Evolutionary conservation across 2,329 filamentous ascomycete genomes (phyloP), one percentile per base, ranked within the genome.

Genomic region (Penicillium sp.): DNA sequence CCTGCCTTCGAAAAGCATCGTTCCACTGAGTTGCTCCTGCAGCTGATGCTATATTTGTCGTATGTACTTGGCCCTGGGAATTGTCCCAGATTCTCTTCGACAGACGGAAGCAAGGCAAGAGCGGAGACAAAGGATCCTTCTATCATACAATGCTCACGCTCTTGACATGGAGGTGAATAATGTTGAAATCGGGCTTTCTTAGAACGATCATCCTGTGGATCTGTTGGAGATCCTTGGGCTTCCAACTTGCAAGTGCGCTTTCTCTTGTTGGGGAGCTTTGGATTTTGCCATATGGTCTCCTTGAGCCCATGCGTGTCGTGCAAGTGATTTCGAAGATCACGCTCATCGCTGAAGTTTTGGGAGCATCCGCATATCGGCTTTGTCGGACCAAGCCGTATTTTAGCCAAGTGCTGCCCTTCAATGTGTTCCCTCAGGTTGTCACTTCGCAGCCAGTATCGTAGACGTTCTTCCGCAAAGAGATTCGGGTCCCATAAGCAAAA

Each of bases 401-500:
- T 29, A 42, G 20, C 38, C 2, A 55, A 14, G 22, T 55, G 22
- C 31, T 50, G n/a, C 26, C 40, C 46, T 50, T 55, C 24, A 43
- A 50, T 50, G 6, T 50, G 22, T 37, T 55, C 38, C 46, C 46
- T 55, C 3, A 55, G 39, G 20, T 49, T 48, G 22, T 39, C 38
- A 35, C 35, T 55, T 40, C 20, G 37, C 31, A 55, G 39, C 53
- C 6, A 55, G n/a, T 45, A 55, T 35, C 49, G 26, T 10, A 55
- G 24, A 26, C 46, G 38, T 4, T 31, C 18, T 44, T 50, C 53
- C 13, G n/a, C 16, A 14, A 24, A 48, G 40, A 55, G 29, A 44
- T 45, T 29, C 2, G 32, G 20, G 32, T 55, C 34, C 46, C 11
- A 55, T 11, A 55, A 50, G 13, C n/a, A 55, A 4, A 49, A 55